Evolutionary conservation across 768 basidiomycete species (phyloP).

Genomic region (Naganishia randhawae): DNA sequence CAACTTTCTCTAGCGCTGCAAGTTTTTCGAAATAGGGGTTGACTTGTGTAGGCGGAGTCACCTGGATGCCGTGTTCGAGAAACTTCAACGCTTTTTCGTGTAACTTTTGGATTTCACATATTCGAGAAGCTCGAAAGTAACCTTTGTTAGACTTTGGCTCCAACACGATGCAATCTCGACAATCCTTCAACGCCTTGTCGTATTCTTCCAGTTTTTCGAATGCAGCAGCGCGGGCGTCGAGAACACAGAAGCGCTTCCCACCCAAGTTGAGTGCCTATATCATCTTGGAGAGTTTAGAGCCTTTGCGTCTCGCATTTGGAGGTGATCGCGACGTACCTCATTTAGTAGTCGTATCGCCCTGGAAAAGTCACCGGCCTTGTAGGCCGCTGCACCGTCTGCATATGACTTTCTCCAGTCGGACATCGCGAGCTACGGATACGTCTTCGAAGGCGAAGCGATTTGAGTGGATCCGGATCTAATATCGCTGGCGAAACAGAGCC

Average conservation of each 20-base stretch:
- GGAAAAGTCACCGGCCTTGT: background rate
- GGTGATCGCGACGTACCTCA: background rate
- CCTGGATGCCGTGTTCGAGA: slow-evolving; percentile 13
- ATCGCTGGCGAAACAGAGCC: too few relatives aligned
- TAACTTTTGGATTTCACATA: background rate
- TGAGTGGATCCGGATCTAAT: too few relatives aligned
- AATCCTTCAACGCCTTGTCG: slow-evolving; percentile 20
- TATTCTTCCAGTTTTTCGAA: slow-evolving; percentile 12
- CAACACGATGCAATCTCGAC: slow-evolving; percentile 16
- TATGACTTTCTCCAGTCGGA: slow-evolving; percentile 19
- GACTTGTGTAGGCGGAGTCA: background rate
- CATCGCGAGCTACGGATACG: background rate
- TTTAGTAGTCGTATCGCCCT: slow-evolving; percentile 4
- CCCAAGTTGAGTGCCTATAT: slow-evolving; percentile 14
- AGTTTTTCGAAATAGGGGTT: background rate
- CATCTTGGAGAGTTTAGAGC: background rate
- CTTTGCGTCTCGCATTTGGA: background rate
- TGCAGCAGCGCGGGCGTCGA: background rate
- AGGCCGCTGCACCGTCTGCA: slow-evolving; percentile 1
- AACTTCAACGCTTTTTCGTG: slow-evolving; percentile 1
- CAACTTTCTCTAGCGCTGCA: background rate
- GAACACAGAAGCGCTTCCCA: slow-evolving; percentile 3
- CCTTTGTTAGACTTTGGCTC: slow-evolving; percentile 14
- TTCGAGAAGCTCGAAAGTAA: slow-evolving; percentile 10
- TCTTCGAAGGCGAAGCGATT: background rate